Conservation (phyloP, 73 alveolate genomes). For the Paraurostyla sp. region DNA sequence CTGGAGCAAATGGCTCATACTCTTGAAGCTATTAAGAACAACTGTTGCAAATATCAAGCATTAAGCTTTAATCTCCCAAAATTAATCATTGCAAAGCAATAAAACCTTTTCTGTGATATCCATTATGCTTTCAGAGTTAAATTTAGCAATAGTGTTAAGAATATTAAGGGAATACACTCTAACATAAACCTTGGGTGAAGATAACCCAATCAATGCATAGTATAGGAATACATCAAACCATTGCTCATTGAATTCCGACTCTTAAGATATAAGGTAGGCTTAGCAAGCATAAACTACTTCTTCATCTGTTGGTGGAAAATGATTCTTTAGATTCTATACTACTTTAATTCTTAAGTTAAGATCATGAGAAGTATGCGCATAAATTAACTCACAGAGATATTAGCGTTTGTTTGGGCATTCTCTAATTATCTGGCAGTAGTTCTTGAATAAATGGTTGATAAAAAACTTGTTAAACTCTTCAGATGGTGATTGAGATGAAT, state of each 20-base stretch:
- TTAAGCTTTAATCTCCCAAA: constrained; percentile 83
- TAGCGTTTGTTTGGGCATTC: constrained; percentile 69
- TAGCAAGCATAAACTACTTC: constrained; percentile 73
- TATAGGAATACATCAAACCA: constrained; percentile 82
- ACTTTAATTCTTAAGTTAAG: constrained; percentile 66
- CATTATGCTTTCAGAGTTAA: constrained; percentile 71
- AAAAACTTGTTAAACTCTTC: constrained; percentile 67
- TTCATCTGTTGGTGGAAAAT: constrained; percentile 67
- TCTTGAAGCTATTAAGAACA: constrained; percentile 26
- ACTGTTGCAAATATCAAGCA: constrained; percentile 65
- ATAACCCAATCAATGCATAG: constrained; percentile 78
- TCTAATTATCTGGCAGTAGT: constrained; percentile 59
- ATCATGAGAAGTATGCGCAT: constrained; percentile 71
- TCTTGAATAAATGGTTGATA: constrained; percentile 56
- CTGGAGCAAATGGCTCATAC: constrained; percentile 54
- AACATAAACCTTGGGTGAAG: constrained; percentile 55
- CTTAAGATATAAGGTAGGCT: constrained; percentile 69
- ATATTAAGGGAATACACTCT: constrained; percentile 73
- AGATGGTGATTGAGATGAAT: constrained; percentile 38
- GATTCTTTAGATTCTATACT: constrained; percentile 68
- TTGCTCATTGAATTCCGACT: constrained; percentile 76
- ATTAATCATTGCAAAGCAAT: constrained; percentile 53
- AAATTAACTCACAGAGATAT: constrained; percentile 73
- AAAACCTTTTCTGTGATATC: constrained; percentile 70
- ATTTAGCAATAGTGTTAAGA: constrained; percentile 65